phyloP scores from a whole-genome alignment of 2,329 filamentous ascomycete species.

The Sporothrix dimorphospora region DNA sequence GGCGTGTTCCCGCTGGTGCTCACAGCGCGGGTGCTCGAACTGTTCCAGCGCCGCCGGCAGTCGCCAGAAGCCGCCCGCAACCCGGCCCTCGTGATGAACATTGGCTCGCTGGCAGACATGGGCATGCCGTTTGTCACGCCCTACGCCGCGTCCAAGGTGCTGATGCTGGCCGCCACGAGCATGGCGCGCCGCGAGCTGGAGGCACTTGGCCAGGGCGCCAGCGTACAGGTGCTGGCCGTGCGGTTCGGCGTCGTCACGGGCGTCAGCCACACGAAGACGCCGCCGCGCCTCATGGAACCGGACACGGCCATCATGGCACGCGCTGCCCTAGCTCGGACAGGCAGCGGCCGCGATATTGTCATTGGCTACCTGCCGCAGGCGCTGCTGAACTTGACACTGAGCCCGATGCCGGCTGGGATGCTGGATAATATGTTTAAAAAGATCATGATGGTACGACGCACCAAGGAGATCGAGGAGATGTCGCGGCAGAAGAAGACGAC shows the following conservation, averaged over 20 bases:
- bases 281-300: constrained; percentile 32
- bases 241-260: constrained; percentile 34
- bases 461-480: neutral
- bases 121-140: constrained; percentile 51
- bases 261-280: constrained; percentile 30
- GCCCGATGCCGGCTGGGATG: constrained; percentile 26
- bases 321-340: constrained; percentile 35
- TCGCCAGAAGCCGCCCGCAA: constrained; percentile 38
- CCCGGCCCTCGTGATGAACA: constrained; percentile 53
- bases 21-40: constrained; percentile 50
- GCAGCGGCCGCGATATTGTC: constrained; percentile 33
- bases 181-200: constrained; percentile 33
- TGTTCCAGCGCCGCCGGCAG: constrained; percentile 38
- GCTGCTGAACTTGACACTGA: constrained; percentile 25
- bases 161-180: constrained; percentile 28
- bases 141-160: constrained; percentile 41
- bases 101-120: constrained; percentile 51
- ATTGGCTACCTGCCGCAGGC: constrained; percentile 35
- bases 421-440: neutral
- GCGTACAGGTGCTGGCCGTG: constrained; percentile 35
- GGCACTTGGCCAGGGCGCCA: constrained; percentile 24
- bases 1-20: constrained; percentile 54
- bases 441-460: constrained; percentile 15
- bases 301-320: constrained; percentile 33
- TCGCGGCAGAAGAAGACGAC: constrained; percentile 2